Conservation (phyloP, 2,329 filamentous ascomycete genomes). For the Colletotrichum viniferum region DNA sequence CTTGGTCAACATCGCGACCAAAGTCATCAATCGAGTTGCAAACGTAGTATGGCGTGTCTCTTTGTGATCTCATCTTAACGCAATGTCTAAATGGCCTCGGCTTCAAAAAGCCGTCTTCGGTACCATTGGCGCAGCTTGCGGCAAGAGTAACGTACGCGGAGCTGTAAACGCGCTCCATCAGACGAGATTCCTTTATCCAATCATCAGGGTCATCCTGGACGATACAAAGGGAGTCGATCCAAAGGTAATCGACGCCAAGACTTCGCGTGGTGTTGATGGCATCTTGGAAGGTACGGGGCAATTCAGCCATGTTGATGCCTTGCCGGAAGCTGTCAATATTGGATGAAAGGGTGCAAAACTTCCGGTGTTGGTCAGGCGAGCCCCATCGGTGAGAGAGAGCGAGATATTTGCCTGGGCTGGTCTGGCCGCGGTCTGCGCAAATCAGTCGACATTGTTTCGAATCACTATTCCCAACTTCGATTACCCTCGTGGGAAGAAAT, state of each 20-base stretch:
- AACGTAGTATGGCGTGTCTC: too few species aligned
- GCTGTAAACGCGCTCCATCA: too few species aligned
- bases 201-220: too few species aligned
- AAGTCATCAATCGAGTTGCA: too few species aligned
- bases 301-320: not conserved
- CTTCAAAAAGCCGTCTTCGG: too few species aligned
- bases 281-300: slow-evolving; percentile 18
- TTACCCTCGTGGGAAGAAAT: not conserved
- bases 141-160: too few species aligned
- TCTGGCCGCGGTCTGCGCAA: not conserved
- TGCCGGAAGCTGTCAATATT: not conserved
- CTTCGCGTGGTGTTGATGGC: slow-evolving; percentile 3
- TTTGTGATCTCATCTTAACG: too few species aligned
- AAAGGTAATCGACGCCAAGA: not conserved
- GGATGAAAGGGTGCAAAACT: not conserved
- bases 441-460: not conserved
- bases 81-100: too few species aligned
- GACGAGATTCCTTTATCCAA: too few species aligned
- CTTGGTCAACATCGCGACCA: too few species aligned
- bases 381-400: slow-evolving; percentile 2
- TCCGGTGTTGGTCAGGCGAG: not conserved
- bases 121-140: too few species aligned
- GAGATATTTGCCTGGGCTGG: not conserved
- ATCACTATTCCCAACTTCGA: not conserved
- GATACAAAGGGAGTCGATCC: too few species aligned